Evolutionary conservation across 2,329 filamentous ascomycete species (phyloP).

Genomic region (Torrubiella hemipterigena): DNA sequence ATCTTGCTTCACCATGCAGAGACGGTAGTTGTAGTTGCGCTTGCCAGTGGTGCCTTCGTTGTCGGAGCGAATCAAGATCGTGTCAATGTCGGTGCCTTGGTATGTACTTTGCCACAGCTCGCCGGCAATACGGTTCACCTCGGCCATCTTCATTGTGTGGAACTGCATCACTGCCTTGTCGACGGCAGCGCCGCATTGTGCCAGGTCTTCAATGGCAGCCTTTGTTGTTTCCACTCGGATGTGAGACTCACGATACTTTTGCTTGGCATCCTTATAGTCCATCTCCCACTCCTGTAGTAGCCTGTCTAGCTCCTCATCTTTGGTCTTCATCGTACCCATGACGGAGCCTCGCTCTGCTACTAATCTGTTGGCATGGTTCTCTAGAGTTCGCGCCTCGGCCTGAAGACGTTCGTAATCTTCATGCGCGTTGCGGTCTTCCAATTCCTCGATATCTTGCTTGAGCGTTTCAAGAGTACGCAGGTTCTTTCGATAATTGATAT

Average conservation of each 20-base stretch:
- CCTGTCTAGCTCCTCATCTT: slow-evolving; percentile 66
- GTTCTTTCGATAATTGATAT: slow-evolving; percentile 73
- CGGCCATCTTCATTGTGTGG: slow-evolving; percentile 93
- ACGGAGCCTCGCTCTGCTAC: slow-evolving; percentile 62
- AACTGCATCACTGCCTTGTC: slow-evolving; percentile 98
- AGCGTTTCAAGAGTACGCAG: slow-evolving; percentile 56
- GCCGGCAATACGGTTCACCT: slow-evolving; percentile 88
- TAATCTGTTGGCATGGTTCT: slow-evolving; percentile 55
- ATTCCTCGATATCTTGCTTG: slow-evolving; percentile 54
- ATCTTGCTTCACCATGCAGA: slow-evolving; percentile 95
- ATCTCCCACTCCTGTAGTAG: slow-evolving; percentile 71
- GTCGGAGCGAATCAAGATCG: slow-evolving; percentile 88
- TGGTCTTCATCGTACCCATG: slow-evolving; percentile 68
- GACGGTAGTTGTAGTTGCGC: slow-evolving; percentile 89
- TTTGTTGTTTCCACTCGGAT: slow-evolving; percentile 87
- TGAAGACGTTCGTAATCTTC: slow-evolving; percentile 70
- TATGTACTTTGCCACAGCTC: slow-evolving; percentile 98
- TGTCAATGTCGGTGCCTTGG: slow-evolving; percentile 93
- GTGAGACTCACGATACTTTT: slow-evolving; percentile 74
- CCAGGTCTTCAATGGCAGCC: slow-evolving; percentile 83
- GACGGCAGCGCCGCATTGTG: slow-evolving; percentile 68
- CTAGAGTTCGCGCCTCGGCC: slow-evolving; percentile 54
- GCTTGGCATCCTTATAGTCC: slow-evolving; percentile 73
- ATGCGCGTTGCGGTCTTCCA: slow-evolving; percentile 69
- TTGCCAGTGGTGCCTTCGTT: slow-evolving; percentile 63